These are phyloP conservation scores for Blastobotrys persicus DNA, from an alignment of 1,139 yeast genomes.

Conservation along the genomic window DNA sequence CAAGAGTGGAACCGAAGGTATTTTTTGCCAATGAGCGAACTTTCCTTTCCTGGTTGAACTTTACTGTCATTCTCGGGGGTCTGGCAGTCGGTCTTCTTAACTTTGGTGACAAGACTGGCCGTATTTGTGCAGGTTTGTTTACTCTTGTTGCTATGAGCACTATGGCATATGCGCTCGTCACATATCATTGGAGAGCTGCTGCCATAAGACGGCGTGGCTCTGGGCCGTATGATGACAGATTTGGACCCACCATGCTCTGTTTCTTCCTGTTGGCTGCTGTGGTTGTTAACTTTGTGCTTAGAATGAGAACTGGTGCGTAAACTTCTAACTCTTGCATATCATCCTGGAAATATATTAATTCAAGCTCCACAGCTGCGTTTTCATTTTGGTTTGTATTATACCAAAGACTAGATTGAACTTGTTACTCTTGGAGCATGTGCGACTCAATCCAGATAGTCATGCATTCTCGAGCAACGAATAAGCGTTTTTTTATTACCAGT, in stretches of 20 bases:
- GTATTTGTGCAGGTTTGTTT: slow-evolving; percentile 90
- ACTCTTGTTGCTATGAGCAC: slow-evolving; percentile 94
- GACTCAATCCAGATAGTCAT: no score
- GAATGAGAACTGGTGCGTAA: slow-evolving; percentile 44
- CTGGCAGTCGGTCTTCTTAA: slow-evolving; percentile 92
- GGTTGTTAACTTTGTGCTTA: slow-evolving; percentile 81
- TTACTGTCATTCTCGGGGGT: slow-evolving; percentile 95
- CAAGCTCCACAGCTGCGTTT: no score
- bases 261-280: slow-evolving; percentile 90
- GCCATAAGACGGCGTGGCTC: slow-evolving; percentile 96
- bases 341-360: no score
- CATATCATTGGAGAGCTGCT: slow-evolving; percentile 99
- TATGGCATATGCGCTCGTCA: slow-evolving; percentile 90
- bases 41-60: slow-evolving; percentile 94
- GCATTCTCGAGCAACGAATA: no score
- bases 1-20: slow-evolving; percentile 97
- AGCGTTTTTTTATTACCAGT: not conserved
- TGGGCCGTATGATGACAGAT: slow-evolving; percentile 97
- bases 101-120: slow-evolving; percentile 92
- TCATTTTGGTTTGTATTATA: no score
- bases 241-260: slow-evolving; percentile 98
- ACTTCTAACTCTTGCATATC: slow-evolving; percentile 1
- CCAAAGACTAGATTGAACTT: no score
- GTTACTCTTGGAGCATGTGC: no score
- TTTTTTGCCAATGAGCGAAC: slow-evolving; percentile 96